A percentile compares a stretch with the other conserved stretches of the same genome.
These are phyloP conservation scores for Chrysopogon serrulatus DNA, from an alignment of 176 grass and related monocot genomes.

Conservation along the genomic window DNA sequence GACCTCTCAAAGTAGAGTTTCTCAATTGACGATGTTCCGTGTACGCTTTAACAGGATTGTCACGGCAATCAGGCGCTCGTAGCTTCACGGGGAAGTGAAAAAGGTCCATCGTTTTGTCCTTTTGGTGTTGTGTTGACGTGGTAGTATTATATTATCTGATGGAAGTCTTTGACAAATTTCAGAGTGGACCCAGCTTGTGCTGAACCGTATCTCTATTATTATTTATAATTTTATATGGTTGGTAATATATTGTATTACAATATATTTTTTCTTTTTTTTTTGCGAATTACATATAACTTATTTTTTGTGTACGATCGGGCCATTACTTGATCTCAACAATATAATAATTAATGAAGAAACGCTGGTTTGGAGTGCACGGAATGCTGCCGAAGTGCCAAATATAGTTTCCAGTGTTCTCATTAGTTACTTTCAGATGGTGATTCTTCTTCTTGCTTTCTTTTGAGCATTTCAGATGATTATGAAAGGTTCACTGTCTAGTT, in stretches of 20 bases:
- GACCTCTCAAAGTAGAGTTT: neutral
- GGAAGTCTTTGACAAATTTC: neutral
- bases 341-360: too few species aligned
- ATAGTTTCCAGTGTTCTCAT: neutral
- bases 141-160: neutral
- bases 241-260: too few species aligned
- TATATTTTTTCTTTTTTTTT: too few species aligned
- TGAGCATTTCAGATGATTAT: neutral
- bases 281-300: too few species aligned
- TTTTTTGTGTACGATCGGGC: too few species aligned
- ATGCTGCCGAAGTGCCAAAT: neutral
- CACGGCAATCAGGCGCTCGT: conserved; percentile 10
- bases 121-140: neutral
- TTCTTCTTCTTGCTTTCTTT: neutral
- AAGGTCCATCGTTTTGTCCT: neutral
- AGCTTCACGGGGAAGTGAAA: neutral
- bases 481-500: neutral
- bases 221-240: neutral
- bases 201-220: neutral
- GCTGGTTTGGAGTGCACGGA: too few species aligned
- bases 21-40: neutral
- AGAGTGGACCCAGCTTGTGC: neutral
- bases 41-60: neutral
- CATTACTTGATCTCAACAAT: too few species aligned
- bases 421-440: neutral